These are phyloP conservation scores for Leccinum huronense DNA, from an alignment of 1,284 basidiomycete genomes.

Conservation along the genomic window DNA sequence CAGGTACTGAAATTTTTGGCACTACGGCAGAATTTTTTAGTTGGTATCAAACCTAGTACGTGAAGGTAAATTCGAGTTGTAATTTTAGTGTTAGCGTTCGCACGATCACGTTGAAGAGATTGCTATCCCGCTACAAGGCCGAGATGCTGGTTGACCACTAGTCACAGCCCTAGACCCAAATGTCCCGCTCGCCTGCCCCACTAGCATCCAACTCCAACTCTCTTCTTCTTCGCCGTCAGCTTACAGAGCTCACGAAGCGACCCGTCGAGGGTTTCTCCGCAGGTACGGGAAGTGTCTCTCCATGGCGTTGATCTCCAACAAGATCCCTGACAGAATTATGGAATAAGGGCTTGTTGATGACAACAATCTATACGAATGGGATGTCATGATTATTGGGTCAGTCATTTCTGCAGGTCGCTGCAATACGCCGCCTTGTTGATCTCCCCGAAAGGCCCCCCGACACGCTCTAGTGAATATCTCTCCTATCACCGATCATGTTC, in stretches of 20 bases:
- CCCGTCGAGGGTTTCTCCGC: constrained; percentile 95
- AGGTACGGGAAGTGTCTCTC: constrained; percentile 47
- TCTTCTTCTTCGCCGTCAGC: constrained; percentile 77
- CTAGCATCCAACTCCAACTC: constrained; percentile 63
- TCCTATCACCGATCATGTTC: constrained; percentile 10
- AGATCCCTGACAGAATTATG: constrained; percentile 33
- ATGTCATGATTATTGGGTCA: constrained; percentile 89
- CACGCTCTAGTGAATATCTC: constrained; percentile 76
- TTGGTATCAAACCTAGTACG: too few relatives aligned
- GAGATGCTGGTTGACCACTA: neutral
- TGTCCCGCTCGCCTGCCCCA: constrained; percentile 50
- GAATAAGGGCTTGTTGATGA: constrained; percentile 85
- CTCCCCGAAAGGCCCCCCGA: constrained; percentile 68
- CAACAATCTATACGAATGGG: constrained; percentile 91
- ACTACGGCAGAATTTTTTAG: too few relatives aligned
- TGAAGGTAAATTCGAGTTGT: too few relatives aligned
- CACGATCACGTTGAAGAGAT: constrained; percentile 12
- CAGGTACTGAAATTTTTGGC: too few relatives aligned
- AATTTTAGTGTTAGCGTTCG: neutral
- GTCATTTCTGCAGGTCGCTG: constrained; percentile 31
- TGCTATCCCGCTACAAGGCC: neutral
- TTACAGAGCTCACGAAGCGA: constrained; percentile 82
- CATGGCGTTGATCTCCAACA: constrained; percentile 28
- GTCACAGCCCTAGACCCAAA: constrained; percentile 25
- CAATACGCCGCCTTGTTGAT: constrained; percentile 21